A percentile compares a stretch with the other conserved stretches of the same genome.
These are phyloP conservation scores for Xylaria sp. DNA, from an alignment of 2,329 filamentous ascomycete genomes.

Conservation along the genomic window DNA sequence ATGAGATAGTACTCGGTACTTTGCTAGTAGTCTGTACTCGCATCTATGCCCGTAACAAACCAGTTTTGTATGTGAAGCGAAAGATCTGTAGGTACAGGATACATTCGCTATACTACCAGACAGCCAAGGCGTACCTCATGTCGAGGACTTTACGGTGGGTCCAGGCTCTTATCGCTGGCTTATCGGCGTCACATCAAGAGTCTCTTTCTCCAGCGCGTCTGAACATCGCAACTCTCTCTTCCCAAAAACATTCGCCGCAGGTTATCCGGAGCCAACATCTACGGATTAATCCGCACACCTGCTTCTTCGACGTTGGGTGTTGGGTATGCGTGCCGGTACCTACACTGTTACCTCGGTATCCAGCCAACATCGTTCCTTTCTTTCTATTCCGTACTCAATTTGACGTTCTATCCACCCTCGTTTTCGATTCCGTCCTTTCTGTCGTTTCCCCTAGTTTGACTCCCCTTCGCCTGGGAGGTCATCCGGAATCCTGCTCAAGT, in stretches of 20 bases:
- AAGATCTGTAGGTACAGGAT: too few species aligned
- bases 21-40: too few species aligned
- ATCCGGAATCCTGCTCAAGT: neutral
- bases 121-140: too few species aligned
- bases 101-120: too few species aligned
- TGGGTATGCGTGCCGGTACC: neutral
- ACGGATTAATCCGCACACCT: neutral
- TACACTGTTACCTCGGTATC: neutral
- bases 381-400: neutral
- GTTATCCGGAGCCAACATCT: neutral
- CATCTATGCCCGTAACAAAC: too few species aligned
- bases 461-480: too few species aligned
- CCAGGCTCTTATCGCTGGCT: constrained; percentile 1
- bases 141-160: too few species aligned
- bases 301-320: neutral
- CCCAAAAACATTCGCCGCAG: constrained; percentile 2
- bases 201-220: neutral
- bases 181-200: constrained; percentile 1
- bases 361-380: neutral
- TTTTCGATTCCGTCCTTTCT: too few species aligned
- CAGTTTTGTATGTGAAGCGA: too few species aligned
- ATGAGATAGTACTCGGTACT: too few species aligned
- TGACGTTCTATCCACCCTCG: too few species aligned
- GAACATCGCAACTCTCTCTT: neutral
- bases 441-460: too few species aligned